phyloP scores from a whole-genome alignment of 805 yeast species.

The Zygosaccharomyces bailii region DNA sequence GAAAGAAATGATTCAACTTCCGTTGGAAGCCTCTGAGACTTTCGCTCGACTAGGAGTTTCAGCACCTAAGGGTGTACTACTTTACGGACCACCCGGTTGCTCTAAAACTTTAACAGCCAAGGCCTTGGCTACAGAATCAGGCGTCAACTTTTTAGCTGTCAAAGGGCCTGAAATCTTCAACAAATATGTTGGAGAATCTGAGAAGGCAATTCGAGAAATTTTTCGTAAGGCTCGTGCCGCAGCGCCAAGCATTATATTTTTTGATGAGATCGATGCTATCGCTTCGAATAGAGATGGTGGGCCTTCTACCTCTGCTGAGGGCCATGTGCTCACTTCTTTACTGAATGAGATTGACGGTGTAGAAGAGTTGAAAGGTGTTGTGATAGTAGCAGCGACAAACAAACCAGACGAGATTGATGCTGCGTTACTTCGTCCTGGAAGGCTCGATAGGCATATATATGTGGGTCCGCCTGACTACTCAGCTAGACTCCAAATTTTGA shows the following conservation, averaged over 20 bases:
- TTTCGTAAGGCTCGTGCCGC: slow-evolving; percentile 94
- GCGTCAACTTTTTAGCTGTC: slow-evolving; percentile 87
- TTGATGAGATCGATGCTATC: slow-evolving; percentile 95
- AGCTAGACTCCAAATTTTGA: slow-evolving; percentile 76
- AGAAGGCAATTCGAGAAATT: slow-evolving; percentile 86
- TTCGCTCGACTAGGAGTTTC: slow-evolving; percentile 74
- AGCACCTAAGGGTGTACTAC: slow-evolving; percentile 88
- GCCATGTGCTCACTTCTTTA: slow-evolving; percentile 83
- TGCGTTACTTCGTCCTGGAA: slow-evolving; percentile 91
- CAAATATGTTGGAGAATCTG: slow-evolving; percentile 95
- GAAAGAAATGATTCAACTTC: slow-evolving; percentile 87
- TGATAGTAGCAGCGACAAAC: slow-evolving; percentile 93
- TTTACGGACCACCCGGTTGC: slow-evolving; percentile 99
- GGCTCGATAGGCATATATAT: slow-evolving; percentile 88
- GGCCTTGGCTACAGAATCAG: slow-evolving; percentile 93
- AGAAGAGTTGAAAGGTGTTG: slow-evolving; percentile 90
- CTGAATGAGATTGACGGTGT: slow-evolving; percentile 97
- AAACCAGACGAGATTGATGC: slow-evolving; percentile 91
- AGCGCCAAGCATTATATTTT: slow-evolving; percentile 88
- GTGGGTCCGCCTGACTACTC: slow-evolving; percentile 86
- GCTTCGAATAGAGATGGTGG: slow-evolving; percentile 71
- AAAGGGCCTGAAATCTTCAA: slow-evolving; percentile 96
- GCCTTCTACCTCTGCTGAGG: slow-evolving; percentile 63
- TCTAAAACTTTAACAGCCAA: slow-evolving; percentile 93
- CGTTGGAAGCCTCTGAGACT: slow-evolving; percentile 75